Evolutionary conservation across 768 basidiomycete genomes (phyloP), one percentile per base, ranked within the genome.

Genomic region (Suillus variegatus): DNA sequence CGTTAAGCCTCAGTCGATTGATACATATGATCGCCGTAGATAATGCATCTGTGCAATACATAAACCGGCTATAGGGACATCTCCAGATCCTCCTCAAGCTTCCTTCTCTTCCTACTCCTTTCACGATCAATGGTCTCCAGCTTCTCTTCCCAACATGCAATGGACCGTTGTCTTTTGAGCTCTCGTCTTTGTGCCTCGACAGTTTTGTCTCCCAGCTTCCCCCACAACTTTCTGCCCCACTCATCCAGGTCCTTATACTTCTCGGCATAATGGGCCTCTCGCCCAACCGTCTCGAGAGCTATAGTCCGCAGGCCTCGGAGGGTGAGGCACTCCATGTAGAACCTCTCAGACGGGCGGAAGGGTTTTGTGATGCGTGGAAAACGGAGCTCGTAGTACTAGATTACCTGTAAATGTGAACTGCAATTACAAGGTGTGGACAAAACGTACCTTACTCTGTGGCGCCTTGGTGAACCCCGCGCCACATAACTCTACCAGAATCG

Each of bases 381-480:
- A 25, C 95, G 89, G 6, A 95, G 80, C 68, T 92, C 92, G 72
- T 95, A 95, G 71, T 89, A 82, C 93, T 94, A 66, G 16, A 64
- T 58, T 49, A 25, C 16, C 47, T 25, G 25, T 47, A 54, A 2
- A 40, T 67, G 62, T 35, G 38, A 54, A 43, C 62, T 58, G 43
- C 13, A 12, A 58, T 44, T 36, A 44, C 14, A 9, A 10, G 18
- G 18, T n/a, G 12, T 8, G 6, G 41, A 62, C 40, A 49, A 1
- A 38, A 10, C 35, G 61, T 62, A 92, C 92, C 71, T 84, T 79
- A 72, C 85, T 85, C 32, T 77, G 68, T 0, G 80, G 78, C n/a
- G 87, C 77, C 72, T 91, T 92, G 38, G 89, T 90, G 71, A 94
- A 96, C 2, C 94, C 91, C 5, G 91, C 94, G 14, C 94, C 94